phyloP scores from a whole-genome alignment of 257 asterid species.

The Solanum bulbocastanum region DNA sequence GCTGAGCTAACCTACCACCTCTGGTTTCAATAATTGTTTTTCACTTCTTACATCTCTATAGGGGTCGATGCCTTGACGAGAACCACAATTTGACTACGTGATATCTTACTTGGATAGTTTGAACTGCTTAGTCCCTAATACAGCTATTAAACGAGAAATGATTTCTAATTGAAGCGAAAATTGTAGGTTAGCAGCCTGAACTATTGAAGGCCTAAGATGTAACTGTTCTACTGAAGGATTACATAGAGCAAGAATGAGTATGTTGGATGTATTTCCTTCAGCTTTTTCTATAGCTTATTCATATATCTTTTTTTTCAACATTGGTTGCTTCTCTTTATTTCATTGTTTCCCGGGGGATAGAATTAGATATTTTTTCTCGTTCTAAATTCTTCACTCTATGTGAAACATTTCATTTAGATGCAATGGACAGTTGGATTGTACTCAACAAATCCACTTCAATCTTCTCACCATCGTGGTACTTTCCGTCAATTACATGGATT shows the following conservation, averaged over 20 bases:
- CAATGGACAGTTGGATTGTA: not conserved
- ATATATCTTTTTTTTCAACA: not conserved
- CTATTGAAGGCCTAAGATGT: conserved; percentile 19
- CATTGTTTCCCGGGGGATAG: not conserved
- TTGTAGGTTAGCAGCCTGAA: not conserved
- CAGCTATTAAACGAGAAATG: not conserved
- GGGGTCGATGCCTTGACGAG: not conserved
- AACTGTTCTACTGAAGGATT: conserved; percentile 7
- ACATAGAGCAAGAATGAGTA: not conserved
- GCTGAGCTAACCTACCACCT: conserved; percentile 19
- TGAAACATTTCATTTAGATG: not conserved
- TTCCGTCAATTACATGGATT: not conserved
- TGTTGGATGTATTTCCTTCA: not conserved
- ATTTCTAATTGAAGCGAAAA: not conserved
- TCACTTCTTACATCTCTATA: not conserved
- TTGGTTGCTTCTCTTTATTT: not conserved
- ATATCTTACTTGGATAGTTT: not conserved
- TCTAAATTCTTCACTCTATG: not conserved
- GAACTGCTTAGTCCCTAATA: not conserved
- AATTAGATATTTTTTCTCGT: not conserved
- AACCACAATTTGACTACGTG: not conserved
- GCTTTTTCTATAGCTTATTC: not conserved
- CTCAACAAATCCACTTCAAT: not conserved
- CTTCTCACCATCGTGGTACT: not conserved
- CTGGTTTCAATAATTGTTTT: not conserved